Conservation (phyloP, 139 green algal species). For the Coelastrella sp. region DNA sequence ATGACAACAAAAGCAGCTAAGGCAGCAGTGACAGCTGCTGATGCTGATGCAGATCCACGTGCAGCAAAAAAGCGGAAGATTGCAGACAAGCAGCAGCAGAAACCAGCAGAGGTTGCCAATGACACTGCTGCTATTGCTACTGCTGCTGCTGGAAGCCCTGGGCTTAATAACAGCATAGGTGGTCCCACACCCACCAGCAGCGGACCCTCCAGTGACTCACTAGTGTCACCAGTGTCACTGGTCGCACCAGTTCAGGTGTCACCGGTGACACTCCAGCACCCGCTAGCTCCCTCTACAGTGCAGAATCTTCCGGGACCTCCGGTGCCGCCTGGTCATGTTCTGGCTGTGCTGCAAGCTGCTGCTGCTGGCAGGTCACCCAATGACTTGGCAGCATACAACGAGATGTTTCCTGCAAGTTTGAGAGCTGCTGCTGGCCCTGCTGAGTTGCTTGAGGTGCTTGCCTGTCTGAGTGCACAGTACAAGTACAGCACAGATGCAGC, state of each 20-base stretch:
- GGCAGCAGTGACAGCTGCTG: not conserved
- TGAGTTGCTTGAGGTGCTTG: slow-evolving; percentile 32
- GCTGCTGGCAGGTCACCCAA: not conserved
- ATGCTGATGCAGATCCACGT: not conserved
- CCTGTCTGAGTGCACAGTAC: not conserved
- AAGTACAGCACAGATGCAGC: not conserved
- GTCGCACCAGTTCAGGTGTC: not conserved
- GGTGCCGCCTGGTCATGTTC: not conserved
- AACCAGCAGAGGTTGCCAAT: not conserved
- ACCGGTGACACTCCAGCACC: not conserved
- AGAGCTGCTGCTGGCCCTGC: not conserved
- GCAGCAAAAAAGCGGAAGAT: slow-evolving; percentile 29
- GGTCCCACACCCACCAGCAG: not conserved
- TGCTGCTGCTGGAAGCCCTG: not conserved
- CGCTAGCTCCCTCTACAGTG: not conserved
- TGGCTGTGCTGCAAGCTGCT: slow-evolving; percentile 11
- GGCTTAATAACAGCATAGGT: slow-evolving; percentile 6
- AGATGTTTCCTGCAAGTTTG: slow-evolving; percentile 28
- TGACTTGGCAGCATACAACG: slow-evolving; percentile 22
- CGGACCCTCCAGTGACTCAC: not conserved
- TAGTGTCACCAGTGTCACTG: not conserved
- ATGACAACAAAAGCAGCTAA: not conserved
- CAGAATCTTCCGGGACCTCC: not conserved
- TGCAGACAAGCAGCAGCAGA: not conserved
- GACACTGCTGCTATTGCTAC: not conserved